Evolutionary conservation across 495 filamentous ascomycete genomes (phyloP), one percentile per base, ranked within the genome.

Genomic region (Penicillium soppii): DNA sequence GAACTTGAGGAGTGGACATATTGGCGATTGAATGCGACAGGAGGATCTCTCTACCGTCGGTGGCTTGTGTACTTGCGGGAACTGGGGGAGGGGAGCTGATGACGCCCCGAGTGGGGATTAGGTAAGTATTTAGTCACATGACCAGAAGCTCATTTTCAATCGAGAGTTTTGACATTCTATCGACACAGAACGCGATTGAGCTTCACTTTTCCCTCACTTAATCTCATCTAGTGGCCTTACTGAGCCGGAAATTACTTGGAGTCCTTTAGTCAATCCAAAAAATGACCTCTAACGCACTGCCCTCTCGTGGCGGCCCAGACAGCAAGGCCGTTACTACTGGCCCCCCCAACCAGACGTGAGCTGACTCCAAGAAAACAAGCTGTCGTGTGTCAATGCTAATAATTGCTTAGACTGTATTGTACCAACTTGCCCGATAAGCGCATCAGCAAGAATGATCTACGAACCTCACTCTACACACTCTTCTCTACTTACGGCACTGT

Each of bases 11-110:
- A 51, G 85, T 59, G 38, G 88, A 78, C 92, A 97, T 97, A 59
- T 40, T 77, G 39, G 54, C 23, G 15, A 32, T 33, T 4, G 41
- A 40, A n/a, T 50, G 63, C 70, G 89, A 89, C 92, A 97, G 94
- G 94, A 98, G 92, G 83, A 88, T 82, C 92, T 96, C 95, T 98
- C 94, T 86, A 98, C 94, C 96, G 95, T 82, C 89, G 82, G 79
- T 40, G 21, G 25, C 50, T 36, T 35, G 45, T 51, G 25, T 50
- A 39, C 42, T 25, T 21, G 30, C 40, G 20, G 50, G 37, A 36
- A n/a, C n/a, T 13, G 43, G 22, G 43, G 52, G 52, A 47, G 52
- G 38, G 39, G n/a, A n/a, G n/a, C n/a, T n/a, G n/a, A n/a, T n/a
- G n/a, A n/a, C n/a, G n/a, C n/a, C n/a, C n/a, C n/a, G n/a, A n/a